These are phyloP conservation scores for Rubia yunnanensis DNA, from an alignment of 257 asterid genomes.

Conservation along the genomic window DNA sequence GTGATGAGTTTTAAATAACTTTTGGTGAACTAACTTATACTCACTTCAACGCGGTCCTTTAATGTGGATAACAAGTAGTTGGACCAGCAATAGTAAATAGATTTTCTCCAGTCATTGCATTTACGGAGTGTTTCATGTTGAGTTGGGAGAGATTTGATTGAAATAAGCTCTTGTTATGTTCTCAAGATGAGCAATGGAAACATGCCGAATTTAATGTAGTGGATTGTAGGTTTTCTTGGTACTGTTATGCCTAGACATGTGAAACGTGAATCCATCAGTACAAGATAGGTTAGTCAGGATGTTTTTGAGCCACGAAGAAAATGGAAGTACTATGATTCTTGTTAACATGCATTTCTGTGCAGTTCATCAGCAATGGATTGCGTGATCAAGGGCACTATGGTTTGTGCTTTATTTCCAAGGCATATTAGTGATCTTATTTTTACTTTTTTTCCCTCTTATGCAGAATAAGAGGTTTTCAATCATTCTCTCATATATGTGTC, in stretches of 20 bases:
- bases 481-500: slow-evolving; percentile 89
- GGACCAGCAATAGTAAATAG: background rate
- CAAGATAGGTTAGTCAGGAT: background rate
- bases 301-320: background rate
- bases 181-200: too few species aligned
- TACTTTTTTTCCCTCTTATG: slow-evolving; percentile 14
- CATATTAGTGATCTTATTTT: background rate
- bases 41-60: too few species aligned
- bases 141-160: background rate
- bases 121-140: background rate
- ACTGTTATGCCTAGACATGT: background rate
- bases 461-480: slow-evolving; percentile 78
- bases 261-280: background rate
- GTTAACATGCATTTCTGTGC: background rate
- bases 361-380: background rate
- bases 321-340: background rate
- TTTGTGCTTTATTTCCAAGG: background rate
- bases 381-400: background rate
- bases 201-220: background rate
- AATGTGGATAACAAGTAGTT: too few species aligned
- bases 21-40: background rate
- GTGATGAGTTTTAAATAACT: background rate
- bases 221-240: slow-evolving; percentile 1
- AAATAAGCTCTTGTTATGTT: background rate
- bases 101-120: background rate